Base-by-base conservation (phyloP, 768 basidiomycete species). In the Melanogaster broomeanus region DNA sequence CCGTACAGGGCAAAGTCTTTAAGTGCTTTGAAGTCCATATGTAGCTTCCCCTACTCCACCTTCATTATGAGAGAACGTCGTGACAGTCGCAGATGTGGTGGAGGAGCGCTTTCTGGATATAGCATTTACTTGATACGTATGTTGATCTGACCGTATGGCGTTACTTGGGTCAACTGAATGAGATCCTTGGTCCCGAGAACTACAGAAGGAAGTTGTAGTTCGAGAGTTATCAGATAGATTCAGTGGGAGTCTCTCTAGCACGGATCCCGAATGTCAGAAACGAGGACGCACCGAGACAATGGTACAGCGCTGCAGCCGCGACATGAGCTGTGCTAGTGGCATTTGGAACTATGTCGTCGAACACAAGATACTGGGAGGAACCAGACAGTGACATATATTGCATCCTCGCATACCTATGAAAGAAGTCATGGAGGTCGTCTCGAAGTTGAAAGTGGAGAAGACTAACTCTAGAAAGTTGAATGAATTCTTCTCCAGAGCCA, bases 241-340 rank as follows among this genome's bases (percentile, higher is more conserved):
- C 22, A 43, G 27, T 27, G 21, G n/a, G 19, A n/a, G 5, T n/a
- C 33, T 30, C n/a, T 13, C 30, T 21, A 41, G 12, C 10, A 6
- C 27, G 2, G 16, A 24, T 25, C 41, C 25, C n/a, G n/a, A n/a
- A 13, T 33, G 30, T 22, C 33, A 30, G 10, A 18, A 15, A 16
- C 44, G 16, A 13, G 16, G 30, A 66, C 77, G 33, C 52, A 91
- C 91, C 90, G 38, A 93, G 76, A 64, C 90, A 91, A 58, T 93
- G 89, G 66, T 93, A 90, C 65, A 93, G 85, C 4, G 84, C 91
- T 15, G 87, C 82, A 9, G 90, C 84, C 10, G 88, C 91, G 33
- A 93, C 87, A 62, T 85, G 88, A 10, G 81, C 77, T 4, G 86
- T 88, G 59, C 85, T 90, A 1, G 85, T 81, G 39, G 69, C 63